Evolutionary conservation across 2,329 filamentous ascomycete genomes (phyloP), one percentile per base, ranked within the genome.

Genomic region (Pezicula radicicola): DNA sequence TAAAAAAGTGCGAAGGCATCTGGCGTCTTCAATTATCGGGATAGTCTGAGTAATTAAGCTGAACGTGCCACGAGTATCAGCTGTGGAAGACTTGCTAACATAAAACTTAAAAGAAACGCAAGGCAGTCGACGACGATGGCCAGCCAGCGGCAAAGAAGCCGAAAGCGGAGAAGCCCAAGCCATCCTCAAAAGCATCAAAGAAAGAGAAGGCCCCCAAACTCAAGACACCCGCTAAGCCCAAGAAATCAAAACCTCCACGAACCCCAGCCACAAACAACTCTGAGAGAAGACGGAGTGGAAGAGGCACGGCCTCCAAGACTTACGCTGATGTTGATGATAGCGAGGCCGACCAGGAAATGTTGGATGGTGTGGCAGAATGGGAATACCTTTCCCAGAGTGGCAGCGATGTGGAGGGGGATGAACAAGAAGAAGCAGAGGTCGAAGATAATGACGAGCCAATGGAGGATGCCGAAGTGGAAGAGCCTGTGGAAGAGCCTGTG

Each of bases 331-430:
- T 66, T 35, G 70, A 71, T 48, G 71, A 72, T 45, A 72, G 66
- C 37, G 75, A 70, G 39, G 73, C 69, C 44, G 69, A 68, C 33
- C 63, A 69, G 52, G 69, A 70, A 51, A 69, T 70, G 67, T 58
- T 61, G 54, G 57, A 65, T 33, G 66, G 66, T 4, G 66, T 69
- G 28, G 57, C 63, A 10, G 58, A 63, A 40, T 68, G 63, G 58
- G 60, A 61, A 30, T 67, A 72, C 68, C 48, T 72, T 67, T 55
- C 77, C 68, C 56, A 69, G 60, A 51, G 67, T 70, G 48, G 68
- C 64, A 52, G 43, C 36, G 54, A 55, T 63, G 64, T 68, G 35
- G 66, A 71, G 37, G 67, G 64, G 62, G 51, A 53, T 7, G 55
- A 53, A 46, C 49, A 52, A 33, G 42, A 56, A 25, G 42, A 27